Conservation (phyloP, 176 grass and related monocot species). For the Coix lacrymajobi region DNA sequence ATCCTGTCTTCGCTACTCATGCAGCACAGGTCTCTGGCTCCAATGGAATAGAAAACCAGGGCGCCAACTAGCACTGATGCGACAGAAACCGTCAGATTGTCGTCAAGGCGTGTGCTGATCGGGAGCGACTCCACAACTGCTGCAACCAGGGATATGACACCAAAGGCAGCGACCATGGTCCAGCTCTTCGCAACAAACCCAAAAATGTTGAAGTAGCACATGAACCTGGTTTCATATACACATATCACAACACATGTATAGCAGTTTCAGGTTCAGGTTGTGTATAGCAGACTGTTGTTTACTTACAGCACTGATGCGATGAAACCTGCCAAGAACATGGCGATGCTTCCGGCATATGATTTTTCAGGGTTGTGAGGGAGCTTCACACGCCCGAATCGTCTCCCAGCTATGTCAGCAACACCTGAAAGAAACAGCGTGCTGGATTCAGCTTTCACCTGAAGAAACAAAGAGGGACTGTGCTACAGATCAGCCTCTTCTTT, state of each 20-base stretch:
- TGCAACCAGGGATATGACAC: slow-evolving; percentile 39
- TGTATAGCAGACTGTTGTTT: not conserved
- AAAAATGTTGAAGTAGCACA: slow-evolving; percentile 71
- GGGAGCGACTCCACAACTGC: slow-evolving; percentile 63
- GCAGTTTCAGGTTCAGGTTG: no score
- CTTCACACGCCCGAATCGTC: slow-evolving; percentile 54
- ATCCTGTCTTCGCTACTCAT: not conserved
- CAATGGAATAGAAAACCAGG: slow-evolving; percentile 39
- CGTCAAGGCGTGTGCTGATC: slow-evolving; percentile 65
- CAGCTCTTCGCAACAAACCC: slow-evolving; percentile 61
- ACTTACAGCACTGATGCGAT: slow-evolving; percentile 63
- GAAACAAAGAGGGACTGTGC: not conserved
- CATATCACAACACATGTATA: not conserved
- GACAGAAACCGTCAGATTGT: slow-evolving; percentile 70
- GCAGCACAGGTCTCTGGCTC: not conserved
- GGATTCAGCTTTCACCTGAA: not conserved
- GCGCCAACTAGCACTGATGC: slow-evolving; percentile 29
- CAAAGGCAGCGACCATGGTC: slow-evolving; percentile 40
- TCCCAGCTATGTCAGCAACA: slow-evolving; percentile 74
- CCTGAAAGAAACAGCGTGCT: slow-evolving; percentile 28
- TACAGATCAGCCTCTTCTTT: not conserved
- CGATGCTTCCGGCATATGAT: slow-evolving; percentile 56
- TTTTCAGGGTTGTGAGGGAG: slow-evolving; percentile 73
- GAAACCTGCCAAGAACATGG: slow-evolving; percentile 58
- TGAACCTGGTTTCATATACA: slow-evolving; percentile 36